Evolutionary conservation across 2,329 filamentous ascomycete species (phyloP).

Genomic region (Botrytis elliptica): DNA sequence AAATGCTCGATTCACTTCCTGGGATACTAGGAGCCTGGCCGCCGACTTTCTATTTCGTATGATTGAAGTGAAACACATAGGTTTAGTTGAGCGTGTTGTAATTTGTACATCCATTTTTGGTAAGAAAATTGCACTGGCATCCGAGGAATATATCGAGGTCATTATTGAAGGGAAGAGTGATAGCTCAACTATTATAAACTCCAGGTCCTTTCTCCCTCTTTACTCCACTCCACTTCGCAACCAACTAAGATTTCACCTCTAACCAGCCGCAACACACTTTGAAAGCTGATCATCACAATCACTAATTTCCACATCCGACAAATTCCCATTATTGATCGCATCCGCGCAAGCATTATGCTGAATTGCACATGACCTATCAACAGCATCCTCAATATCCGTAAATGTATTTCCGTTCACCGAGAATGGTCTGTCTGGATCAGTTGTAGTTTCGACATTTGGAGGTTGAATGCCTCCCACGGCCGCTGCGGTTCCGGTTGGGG

Average conservation of each 20-base stretch:
- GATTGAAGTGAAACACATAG: not conserved
- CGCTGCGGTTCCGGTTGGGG: conserved; percentile 1
- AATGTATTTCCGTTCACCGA: conserved; percentile 4
- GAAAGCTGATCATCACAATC: conserved; percentile 11
- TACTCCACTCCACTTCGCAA: not conserved
- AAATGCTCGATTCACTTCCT: not conserved
- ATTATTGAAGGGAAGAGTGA: not conserved
- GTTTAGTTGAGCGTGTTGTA: not conserved
- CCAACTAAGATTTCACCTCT: not conserved
- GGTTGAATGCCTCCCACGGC: not conserved
- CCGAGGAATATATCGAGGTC: not conserved
- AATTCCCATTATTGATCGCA: conserved; percentile 2
- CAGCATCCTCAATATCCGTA: not conserved
- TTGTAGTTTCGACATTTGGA: conserved; percentile 10
- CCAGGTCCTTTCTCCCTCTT: not conserved
- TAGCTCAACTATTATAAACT: not conserved
- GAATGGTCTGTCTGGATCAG: conserved; percentile 12
- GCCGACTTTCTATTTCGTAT: rapidly evolving
- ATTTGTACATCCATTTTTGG: not conserved
- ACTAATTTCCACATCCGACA: not conserved
- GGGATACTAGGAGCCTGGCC: not conserved
- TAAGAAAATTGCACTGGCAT: not conserved
- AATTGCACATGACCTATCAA: conserved; percentile 9
- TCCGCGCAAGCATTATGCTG: conserved; percentile 16
- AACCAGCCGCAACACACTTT: not conserved